A percentile compares a stretch with the other conserved stretches of the same genome.
phyloP scores from a whole-genome alignment of 108 stramenopile species.

The Aurantiochytrium sp. region DNA sequence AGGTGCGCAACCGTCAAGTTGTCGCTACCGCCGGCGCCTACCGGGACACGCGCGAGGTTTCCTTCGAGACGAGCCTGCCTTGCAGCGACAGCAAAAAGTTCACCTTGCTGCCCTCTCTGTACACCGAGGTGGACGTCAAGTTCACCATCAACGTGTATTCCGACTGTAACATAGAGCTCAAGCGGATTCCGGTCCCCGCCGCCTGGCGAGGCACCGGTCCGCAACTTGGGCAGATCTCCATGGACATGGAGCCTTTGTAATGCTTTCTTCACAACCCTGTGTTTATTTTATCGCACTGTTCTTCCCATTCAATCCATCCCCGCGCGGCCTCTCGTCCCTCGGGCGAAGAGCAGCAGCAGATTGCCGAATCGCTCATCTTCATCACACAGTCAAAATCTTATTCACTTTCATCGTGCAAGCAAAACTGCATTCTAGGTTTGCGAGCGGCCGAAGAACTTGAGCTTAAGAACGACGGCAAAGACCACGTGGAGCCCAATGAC shows the following conservation, averaged over 20 bases:
- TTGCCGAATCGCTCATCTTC: no score
- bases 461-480: slow-evolving; percentile 12
- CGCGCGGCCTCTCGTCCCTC: no score
- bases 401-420: no score
- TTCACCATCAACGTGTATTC: slow-evolving; percentile 1
- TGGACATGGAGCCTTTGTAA: background rate
- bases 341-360: no score
- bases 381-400: no score
- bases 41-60: background rate
- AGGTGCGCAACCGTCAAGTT: background rate
- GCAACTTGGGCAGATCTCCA: background rate
- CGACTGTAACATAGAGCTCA: background rate
- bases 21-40: background rate
- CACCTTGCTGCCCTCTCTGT: background rate
- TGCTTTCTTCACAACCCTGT: no score
- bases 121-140: background rate
- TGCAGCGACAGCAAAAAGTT: background rate
- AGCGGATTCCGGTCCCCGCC: background rate
- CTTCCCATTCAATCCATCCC: no score
- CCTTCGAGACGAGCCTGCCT: background rate
- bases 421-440: no score
- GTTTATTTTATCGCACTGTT: no score
- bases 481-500: slow-evolving; percentile 19
- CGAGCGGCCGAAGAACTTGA: slow-evolving; percentile 5
- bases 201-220: no score